Evolutionary conservation across 176 grass and related monocot genomes (phyloP).

Genomic region (Eremochloa ophiuroides): DNA sequence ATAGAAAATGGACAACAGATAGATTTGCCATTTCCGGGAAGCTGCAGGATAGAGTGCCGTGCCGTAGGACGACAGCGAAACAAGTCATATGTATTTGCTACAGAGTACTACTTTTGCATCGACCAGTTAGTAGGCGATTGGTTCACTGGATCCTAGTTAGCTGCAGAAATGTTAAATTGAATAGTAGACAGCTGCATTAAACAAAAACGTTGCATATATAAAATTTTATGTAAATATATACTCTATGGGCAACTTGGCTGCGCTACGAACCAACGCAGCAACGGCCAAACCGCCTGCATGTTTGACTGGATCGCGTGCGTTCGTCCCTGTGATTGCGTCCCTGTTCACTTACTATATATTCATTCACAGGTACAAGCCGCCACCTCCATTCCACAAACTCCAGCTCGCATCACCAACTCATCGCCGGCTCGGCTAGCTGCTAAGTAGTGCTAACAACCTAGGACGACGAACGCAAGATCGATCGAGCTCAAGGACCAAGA

Average conservation of each 20-base stretch:
- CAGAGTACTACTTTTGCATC: background rate
- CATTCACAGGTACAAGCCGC: background rate
- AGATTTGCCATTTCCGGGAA: slow-evolving; percentile 6
- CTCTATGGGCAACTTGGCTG: background rate
- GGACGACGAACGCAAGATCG: background rate
- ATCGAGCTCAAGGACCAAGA: background rate
- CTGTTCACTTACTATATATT: background rate
- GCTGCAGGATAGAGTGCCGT: background rate
- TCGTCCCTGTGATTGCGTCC: background rate
- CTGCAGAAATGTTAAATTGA: too few relatives aligned
- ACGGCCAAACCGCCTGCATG: slow-evolving; percentile 13
- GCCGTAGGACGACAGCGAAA: background rate
- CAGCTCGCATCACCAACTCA: background rate
- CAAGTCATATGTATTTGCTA: background rate
- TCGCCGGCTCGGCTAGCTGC: too few relatives aligned
- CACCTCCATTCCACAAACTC: background rate
- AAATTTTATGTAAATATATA: too few relatives aligned
- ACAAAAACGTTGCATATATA: too few relatives aligned
- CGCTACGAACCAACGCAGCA: slow-evolving; percentile 29
- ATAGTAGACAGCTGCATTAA: too few relatives aligned
- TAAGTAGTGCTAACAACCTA: too few relatives aligned
- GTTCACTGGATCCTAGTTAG: background rate
- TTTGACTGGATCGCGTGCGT: slow-evolving; percentile 13
- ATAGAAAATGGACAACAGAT: background rate
- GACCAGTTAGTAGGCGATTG: background rate